Percentiles rank a stretch among this genome's conserved stretches.
phyloP scores from a whole-genome alignment of 768 basidiomycete species.

The Dictyophora rubrovolvata region DNA sequence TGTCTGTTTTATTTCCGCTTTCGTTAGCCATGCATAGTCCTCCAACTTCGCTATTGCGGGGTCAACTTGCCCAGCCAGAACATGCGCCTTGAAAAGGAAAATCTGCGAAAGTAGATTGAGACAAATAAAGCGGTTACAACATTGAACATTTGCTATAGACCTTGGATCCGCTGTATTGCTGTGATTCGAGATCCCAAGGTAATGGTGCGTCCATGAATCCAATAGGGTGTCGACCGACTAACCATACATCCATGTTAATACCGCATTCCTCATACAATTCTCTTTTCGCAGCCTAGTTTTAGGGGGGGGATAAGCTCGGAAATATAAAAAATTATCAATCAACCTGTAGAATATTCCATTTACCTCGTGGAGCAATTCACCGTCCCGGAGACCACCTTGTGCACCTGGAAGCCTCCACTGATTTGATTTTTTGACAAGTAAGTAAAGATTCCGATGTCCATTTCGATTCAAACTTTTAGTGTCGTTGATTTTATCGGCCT shows the following conservation, averaged over 20 bases:
- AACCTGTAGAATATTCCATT: constrained; percentile 12
- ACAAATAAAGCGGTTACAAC: neutral
- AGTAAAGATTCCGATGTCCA: constrained; percentile 80
- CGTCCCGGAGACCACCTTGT: constrained; percentile 47
- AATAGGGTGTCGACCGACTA: constrained; percentile 83
- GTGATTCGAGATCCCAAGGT: neutral
- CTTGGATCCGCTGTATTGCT: neutral
- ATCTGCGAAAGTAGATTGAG: constrained; percentile 34
- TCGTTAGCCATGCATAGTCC: constrained; percentile 92
- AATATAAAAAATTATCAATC: neutral
- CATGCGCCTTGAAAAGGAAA: constrained; percentile 93
- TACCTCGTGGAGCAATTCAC: constrained; percentile 73
- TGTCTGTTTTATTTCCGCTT: constrained; percentile 70
- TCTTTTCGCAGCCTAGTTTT: constrained; percentile 57
- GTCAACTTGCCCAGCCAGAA: constrained; percentile 76
- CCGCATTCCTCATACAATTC: constrained; percentile 68
- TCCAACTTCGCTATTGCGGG: constrained; percentile 43
- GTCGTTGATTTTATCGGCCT: constrained; percentile 51
- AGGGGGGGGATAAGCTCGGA: neutral
- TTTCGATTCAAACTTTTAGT: constrained; percentile 69
- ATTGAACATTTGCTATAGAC: neutral
- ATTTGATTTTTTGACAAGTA: constrained; percentile 53
- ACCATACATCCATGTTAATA: constrained; percentile 82
- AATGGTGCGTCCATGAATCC: constrained; percentile 55
- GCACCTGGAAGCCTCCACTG: constrained; percentile 68